phyloP scores from a whole-genome alignment of 225 moss, liverwort and hornwort genomes.

The Climacium dendroides region DNA sequence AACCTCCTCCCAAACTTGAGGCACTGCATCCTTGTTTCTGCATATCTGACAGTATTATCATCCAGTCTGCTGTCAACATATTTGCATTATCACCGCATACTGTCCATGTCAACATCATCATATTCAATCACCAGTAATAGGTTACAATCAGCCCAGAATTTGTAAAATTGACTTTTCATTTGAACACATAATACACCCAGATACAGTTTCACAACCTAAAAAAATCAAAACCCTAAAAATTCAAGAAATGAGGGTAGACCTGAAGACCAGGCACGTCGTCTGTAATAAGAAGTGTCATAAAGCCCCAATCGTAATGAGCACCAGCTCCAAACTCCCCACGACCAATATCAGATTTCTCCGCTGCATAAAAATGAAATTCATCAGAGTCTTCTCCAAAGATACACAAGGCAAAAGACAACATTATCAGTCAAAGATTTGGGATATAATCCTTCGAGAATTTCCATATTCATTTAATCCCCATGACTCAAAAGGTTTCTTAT shows the following conservation, averaged over 20 bases:
- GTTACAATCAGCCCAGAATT: neutral
- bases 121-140: neutral
- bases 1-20: slow-evolving; percentile 60
- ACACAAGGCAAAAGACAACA: no score
- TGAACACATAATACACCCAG: no score
- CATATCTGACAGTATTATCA: slow-evolving; percentile 31
- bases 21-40: slow-evolving; percentile 42
- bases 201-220: neutral
- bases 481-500: neutral
- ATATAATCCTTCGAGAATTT: neutral
- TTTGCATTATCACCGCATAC: neutral
- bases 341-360: slow-evolving; percentile 19
- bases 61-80: neutral
- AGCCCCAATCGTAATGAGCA: slow-evolving; percentile 58
- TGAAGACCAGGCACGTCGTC: slow-evolving; percentile 51
- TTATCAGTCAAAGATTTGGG: neutral
- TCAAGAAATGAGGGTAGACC: slow-evolving; percentile 1
- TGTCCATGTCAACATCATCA: neutral
- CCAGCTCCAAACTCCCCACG: slow-evolving; percentile 43
- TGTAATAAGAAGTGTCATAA: slow-evolving; percentile 47
- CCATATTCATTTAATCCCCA: neutral
- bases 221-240: neutral
- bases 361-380: slow-evolving; percentile 1
- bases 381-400: neutral
- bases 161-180: neutral